Conservation (phyloP, 1,284 basidiomycete species). For the Puccinia hordei region DNA sequence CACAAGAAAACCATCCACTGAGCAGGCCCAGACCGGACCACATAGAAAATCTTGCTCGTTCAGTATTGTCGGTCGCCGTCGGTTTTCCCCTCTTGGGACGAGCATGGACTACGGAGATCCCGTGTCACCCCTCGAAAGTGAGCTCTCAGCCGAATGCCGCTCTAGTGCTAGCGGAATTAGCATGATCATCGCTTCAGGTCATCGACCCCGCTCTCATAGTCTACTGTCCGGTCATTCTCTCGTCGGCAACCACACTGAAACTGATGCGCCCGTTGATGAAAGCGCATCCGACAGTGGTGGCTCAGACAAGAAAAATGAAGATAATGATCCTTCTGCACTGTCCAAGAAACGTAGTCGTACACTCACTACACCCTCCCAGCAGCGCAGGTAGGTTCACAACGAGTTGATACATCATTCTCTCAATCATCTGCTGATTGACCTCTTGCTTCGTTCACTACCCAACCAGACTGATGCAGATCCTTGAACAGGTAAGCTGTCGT, state of each 20-base stretch:
- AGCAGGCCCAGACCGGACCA: constrained; percentile 29
- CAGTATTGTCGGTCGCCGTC: constrained; percentile 18
- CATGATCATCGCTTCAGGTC: constrained; percentile 27
- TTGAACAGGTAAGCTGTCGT: constrained; percentile 27
- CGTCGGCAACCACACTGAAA: not conserved
- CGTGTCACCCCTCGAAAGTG: constrained; percentile 25
- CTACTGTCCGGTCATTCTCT: constrained; percentile 13
- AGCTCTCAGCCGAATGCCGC: constrained; percentile 27
- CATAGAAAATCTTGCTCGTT: constrained; percentile 28
- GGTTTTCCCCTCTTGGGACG: constrained; percentile 35
- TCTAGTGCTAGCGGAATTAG: constrained; percentile 23
- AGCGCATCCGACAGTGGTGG: constrained; percentile 42
- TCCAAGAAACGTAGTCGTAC: constrained; percentile 66
- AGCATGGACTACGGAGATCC: constrained; percentile 32
- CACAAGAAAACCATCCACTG: not conserved
- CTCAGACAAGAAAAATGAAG: constrained; percentile 44
- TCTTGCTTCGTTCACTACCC: not conserved
- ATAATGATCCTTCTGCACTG: constrained; percentile 8
- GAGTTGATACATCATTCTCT: no score
- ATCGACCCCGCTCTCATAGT: constrained; percentile 40
- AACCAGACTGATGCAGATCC: constrained; percentile 36
- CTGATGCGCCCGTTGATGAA: constrained; percentile 25
- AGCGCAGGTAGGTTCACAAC: no score
- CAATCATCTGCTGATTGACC: no score
- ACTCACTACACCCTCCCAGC: constrained; percentile 74